Evolutionary conservation across 371 early-diverging fungal species (phyloP).

Genomic region (Lichtheimia hyalospora): DNA sequence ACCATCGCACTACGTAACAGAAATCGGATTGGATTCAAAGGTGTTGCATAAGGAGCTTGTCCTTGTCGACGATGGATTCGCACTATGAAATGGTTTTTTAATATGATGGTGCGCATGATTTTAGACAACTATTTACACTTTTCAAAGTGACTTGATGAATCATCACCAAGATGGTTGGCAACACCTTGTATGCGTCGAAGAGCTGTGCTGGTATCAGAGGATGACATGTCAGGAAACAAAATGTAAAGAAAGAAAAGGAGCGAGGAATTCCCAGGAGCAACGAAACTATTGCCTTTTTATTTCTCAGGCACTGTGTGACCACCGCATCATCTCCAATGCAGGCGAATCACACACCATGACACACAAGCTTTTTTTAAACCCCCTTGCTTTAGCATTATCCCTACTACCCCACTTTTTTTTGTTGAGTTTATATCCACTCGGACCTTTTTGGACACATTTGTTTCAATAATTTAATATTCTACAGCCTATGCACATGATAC

Average conservation of each 20-base stretch:
- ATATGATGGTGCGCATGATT: not conserved
- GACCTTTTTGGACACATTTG: too few relatives aligned
- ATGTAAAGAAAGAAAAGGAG: not conserved
- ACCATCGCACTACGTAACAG: conserved; percentile 54
- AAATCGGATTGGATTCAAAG: conserved; percentile 52
- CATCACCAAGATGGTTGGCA: not conserved
- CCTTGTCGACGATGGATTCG: conserved; percentile 23
- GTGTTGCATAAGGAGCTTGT: conserved; percentile 22
- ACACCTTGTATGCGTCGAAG: not conserved
- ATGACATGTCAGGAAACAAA: not conserved
- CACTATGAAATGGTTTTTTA: conserved; percentile 12
- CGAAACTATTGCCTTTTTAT: not conserved
- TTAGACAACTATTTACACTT: not conserved
- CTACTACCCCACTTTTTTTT: too few relatives aligned
- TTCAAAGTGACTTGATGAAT: not conserved
- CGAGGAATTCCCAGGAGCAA: not conserved
- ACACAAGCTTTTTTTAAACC: too few relatives aligned
- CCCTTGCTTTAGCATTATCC: too few relatives aligned
- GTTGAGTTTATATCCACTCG: too few relatives aligned
- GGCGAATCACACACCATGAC: too few relatives aligned
- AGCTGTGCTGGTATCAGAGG: not conserved
- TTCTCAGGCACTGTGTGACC: conserved; percentile 3
- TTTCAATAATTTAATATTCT: too few relatives aligned
- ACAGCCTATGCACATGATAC: too few relatives aligned
- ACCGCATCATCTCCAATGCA: too few relatives aligned